Conservation (phyloP, 2,329 filamentous ascomycete genomes). For the Aspergillus nomiae region DNA sequence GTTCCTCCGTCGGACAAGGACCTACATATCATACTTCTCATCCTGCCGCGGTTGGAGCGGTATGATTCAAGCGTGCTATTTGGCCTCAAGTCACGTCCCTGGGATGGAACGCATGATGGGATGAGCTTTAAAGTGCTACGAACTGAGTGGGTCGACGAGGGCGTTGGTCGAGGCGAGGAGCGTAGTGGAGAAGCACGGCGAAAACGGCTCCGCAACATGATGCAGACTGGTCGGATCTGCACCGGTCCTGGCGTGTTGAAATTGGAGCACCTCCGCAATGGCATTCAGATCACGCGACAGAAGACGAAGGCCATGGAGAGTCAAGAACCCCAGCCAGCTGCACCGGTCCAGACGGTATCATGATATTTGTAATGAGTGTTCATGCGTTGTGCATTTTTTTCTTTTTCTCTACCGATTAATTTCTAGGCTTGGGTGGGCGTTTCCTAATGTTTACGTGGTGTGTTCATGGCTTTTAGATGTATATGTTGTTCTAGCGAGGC, state of each 20-base stretch:
- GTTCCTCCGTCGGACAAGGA: conserved; percentile 69
- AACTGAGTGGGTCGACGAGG: conserved; percentile 83
- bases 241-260: conserved; percentile 41
- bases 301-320: conserved; percentile 26
- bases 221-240: conserved; percentile 46
- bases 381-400: background rate
- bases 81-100: conserved; percentile 80
- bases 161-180: conserved; percentile 50
- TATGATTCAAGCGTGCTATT: conserved; percentile 76
- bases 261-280: conserved; percentile 37
- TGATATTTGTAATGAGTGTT: conserved; percentile 15
- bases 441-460: conserved; percentile 12
- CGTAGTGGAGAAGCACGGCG: conserved; percentile 50
- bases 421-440: conserved; percentile 8
- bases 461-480: conserved; percentile 9
- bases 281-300: conserved; percentile 32
- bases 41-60: conserved; percentile 75
- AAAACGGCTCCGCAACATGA: conserved; percentile 50
- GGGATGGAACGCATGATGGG: conserved; percentile 77
- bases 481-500: conserved; percentile 26
- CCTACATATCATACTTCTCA: conserved; percentile 80
- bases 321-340: conserved; percentile 23
- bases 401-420: conserved; percentile 8
- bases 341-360: conserved; percentile 36
- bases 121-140: conserved; percentile 84